A percentile compares a stretch with the other conserved stretches of the same genome.
Evolutionary conservation across 805 yeast genomes (phyloP).

Genomic region (Metschnikowia continentalis): DNA sequence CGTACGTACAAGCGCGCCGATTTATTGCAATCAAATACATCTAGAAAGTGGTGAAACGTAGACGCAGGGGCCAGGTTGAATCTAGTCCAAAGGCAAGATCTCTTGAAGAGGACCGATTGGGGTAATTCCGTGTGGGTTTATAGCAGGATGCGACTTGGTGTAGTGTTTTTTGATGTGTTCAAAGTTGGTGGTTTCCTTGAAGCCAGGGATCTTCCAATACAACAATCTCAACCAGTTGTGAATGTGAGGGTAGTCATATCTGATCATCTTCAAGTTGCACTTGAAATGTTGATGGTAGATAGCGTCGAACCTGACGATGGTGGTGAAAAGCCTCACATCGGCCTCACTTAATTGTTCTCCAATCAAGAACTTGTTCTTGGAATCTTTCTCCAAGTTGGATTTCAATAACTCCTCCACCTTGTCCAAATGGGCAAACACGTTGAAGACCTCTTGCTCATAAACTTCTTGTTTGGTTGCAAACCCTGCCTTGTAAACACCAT

Average conservation of each 20-base stretch:
- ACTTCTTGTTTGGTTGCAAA: conserved; percentile 82
- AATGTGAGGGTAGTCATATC: conserved; percentile 72
- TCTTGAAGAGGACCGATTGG: conserved; percentile 87
- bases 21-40: neutral
- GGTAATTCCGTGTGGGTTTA: conserved; percentile 80
- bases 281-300: conserved; percentile 95
- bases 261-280: conserved; percentile 78
- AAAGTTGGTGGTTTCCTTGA: conserved; percentile 76
- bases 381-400: conserved; percentile 32
- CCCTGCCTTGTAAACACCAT: conserved; percentile 91
- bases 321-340: conserved; percentile 81
- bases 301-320: conserved; percentile 86
- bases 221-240: conserved; percentile 78
- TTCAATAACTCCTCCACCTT: conserved; percentile 60
- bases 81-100: conserved; percentile 38
- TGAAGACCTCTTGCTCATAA: conserved; percentile 63
- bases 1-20: conserved; percentile 1
- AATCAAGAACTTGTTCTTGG: conserved; percentile 37
- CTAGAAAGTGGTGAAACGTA: neutral
- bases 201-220: conserved; percentile 74
- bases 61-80: neutral
- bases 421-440: conserved; percentile 64
- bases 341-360: conserved; percentile 81
- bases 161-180: conserved; percentile 90
- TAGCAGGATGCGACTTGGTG: conserved; percentile 75